These are phyloP conservation scores for Kwoniella dendrophila DNA, from an alignment of 768 basidiomycete genomes.

Conservation along the genomic window DNA sequence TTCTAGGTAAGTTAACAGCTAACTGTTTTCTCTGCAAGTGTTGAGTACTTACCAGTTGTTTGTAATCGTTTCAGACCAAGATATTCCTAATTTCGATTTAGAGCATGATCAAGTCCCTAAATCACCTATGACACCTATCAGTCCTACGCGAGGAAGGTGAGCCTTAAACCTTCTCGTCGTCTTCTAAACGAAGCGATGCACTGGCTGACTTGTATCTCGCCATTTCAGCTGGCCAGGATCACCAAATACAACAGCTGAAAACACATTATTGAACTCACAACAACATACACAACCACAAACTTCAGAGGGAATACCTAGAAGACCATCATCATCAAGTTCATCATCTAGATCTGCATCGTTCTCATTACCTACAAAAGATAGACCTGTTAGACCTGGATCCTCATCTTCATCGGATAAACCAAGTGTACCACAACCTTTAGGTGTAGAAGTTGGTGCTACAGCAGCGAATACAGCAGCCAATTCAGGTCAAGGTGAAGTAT, in stretches of 20 bases:
- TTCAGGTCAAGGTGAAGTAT: conserved; percentile 58
- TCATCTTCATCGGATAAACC: conserved; percentile 5
- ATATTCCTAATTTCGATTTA: conserved; percentile 80
- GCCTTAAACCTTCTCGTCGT: background rate
- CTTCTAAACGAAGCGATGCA: background rate
- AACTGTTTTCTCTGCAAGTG: background rate
- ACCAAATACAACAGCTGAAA: conserved; percentile 20
- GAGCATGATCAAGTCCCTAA: conserved; percentile 58
- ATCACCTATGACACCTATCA: conserved; percentile 60
- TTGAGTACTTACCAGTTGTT: background rate
- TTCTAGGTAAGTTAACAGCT: conserved; percentile 64
- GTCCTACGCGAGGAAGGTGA: conserved; percentile 57
- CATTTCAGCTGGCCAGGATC: conserved; percentile 21
- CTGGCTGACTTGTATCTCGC: background rate
- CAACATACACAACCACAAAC: conserved; percentile 6
- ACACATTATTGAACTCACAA: conserved; percentile 20
- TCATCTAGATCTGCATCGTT: conserved; percentile 52
- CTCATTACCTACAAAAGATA: conserved; percentile 43
- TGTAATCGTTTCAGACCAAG: conserved; percentile 57
- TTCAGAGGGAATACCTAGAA: conserved; percentile 16
- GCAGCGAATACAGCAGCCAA: conserved; percentile 47
- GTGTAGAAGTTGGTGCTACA: conserved; percentile 34
- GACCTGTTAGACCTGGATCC: conserved; percentile 54
- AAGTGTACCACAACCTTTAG: conserved; percentile 26
- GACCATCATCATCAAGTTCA: conserved; percentile 30